Evolutionary conservation across 2,329 filamentous ascomycete species (phyloP).

Genomic region (Curvularia hawaiiensis): DNA sequence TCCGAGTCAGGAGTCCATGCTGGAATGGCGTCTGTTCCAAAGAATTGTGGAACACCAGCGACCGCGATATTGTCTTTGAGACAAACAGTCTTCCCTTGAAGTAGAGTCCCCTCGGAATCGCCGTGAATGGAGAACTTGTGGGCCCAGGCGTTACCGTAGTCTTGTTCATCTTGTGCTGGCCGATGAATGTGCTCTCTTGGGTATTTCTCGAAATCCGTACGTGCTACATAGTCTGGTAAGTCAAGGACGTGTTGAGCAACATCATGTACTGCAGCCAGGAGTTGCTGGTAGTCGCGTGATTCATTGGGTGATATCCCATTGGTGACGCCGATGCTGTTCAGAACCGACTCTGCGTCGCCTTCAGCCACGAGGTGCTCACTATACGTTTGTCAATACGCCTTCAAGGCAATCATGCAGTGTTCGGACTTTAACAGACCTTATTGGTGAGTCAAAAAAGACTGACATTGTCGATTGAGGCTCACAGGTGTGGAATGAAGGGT

Average conservation of each 20-base stretch:
- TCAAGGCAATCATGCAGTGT: not conserved
- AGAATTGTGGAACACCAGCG: constrained; percentile 59
- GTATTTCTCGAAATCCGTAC: constrained; percentile 50
- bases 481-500: not conserved
- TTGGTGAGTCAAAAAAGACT: constrained; percentile 36
- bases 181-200: constrained; percentile 54
- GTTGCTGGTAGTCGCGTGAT: constrained; percentile 53
- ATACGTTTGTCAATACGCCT: constrained; percentile 2
- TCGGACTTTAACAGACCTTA: constrained; percentile 20
- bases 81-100: constrained; percentile 53
- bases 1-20: constrained; percentile 59
- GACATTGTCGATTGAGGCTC: constrained; percentile 23
- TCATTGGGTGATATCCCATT: constrained; percentile 45
- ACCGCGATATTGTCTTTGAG: constrained; percentile 63
- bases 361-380: constrained; percentile 32
- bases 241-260: constrained; percentile 53
- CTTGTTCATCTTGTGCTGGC: constrained; percentile 37
- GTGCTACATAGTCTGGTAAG: constrained; percentile 56
- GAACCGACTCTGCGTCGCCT: constrained; percentile 30
- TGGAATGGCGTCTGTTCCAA: constrained; percentile 56
- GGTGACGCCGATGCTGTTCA: constrained; percentile 30
- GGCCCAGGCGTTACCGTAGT: constrained; percentile 58
- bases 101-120: constrained; percentile 18
- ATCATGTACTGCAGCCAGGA: constrained; percentile 59
- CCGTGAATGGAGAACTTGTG: constrained; percentile 56